These are phyloP conservation scores for Globisporangium uncinulatum DNA, from an alignment of 352 stramenopile species.

Conservation along the genomic window DNA sequence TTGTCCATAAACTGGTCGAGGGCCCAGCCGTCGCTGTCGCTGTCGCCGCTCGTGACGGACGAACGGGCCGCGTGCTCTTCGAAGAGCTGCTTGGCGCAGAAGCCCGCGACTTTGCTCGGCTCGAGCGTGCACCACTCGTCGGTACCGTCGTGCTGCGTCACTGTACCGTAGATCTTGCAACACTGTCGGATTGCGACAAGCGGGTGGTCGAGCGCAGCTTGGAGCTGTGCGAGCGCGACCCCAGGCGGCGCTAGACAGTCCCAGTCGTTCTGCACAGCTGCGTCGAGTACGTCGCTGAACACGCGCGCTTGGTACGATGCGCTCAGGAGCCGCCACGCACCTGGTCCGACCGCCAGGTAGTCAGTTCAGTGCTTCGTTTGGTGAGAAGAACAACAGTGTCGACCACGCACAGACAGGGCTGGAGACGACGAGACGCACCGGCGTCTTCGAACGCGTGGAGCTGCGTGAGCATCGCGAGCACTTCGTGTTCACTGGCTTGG, in stretches of 20 bases:
- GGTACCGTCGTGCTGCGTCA: slow-evolving; percentile 8
- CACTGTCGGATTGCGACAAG: slow-evolving; percentile 62
- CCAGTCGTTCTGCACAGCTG: slow-evolving; percentile 67
- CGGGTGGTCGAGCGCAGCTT: slow-evolving; percentile 27
- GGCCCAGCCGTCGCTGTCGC: slow-evolving; percentile 31
- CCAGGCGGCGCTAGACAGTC: slow-evolving; percentile 37
- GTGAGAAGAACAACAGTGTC: not conserved
- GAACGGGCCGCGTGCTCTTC: slow-evolving; percentile 43
- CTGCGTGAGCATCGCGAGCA: slow-evolving; percentile 49
- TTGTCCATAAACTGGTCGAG: slow-evolving; percentile 77
- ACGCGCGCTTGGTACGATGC: slow-evolving; percentile 47
- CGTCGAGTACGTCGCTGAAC: slow-evolving; percentile 71
- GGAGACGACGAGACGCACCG: slow-evolving; percentile 12
- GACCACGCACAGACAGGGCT: no score
- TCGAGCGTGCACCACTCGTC: slow-evolving; percentile 46
- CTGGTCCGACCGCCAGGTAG: slow-evolving; percentile 2
- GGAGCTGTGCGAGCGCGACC: slow-evolving; percentile 36
- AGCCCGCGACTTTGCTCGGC: slow-evolving; percentile 56
- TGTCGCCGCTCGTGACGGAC: slow-evolving; percentile 21
- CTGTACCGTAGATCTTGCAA: slow-evolving; percentile 52
- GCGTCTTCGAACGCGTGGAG: slow-evolving; percentile 70
- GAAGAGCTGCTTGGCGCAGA: slow-evolving; percentile 68
- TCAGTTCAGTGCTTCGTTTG: not conserved
- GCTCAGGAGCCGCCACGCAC: slow-evolving; percentile 57
- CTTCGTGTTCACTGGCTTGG: slow-evolving; percentile 60